These are phyloP conservation scores for Crucibulum laeve DNA, from an alignment of 768 basidiomycete species.

Conservation along the genomic window DNA sequence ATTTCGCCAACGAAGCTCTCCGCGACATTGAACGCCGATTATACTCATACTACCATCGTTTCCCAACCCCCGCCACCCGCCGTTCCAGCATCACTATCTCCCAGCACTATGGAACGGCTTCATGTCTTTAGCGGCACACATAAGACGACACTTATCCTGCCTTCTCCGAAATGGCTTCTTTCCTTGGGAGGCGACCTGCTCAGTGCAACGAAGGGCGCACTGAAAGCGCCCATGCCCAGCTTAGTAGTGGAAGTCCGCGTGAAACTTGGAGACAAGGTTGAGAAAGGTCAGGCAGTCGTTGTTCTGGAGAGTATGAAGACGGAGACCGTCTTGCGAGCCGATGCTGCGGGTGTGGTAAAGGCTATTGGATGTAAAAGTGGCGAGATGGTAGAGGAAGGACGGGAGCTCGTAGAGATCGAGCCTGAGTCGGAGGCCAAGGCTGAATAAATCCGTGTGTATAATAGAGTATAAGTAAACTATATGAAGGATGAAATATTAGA, in stretches of 20 bases:
- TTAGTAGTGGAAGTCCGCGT: conserved; percentile 88
- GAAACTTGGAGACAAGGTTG: conserved; percentile 69
- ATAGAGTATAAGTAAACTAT: neutral
- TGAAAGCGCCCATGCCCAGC: conserved; percentile 91
- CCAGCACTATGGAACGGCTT: conserved; percentile 64
- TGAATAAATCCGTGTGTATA: neutral
- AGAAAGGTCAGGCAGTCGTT: conserved; percentile 76
- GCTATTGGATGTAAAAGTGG: conserved; percentile 76
- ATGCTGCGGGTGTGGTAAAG: conserved; percentile 63
- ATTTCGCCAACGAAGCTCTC: conserved; percentile 47
- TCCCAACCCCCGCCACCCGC: conserved; percentile 57
- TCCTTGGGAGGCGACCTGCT: conserved; percentile 60
- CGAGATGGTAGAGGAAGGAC: conserved; percentile 89
- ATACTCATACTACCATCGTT: conserved; percentile 63
- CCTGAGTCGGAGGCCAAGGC: conserved; percentile 19
- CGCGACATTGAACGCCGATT: conserved; percentile 47
- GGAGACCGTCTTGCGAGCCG: conserved; percentile 80
- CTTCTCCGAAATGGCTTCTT: conserved; percentile 67
- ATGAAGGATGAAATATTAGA: neutral
- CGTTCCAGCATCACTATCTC: conserved; percentile 48
- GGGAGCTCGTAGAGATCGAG: conserved; percentile 70
- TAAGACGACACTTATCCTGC: conserved; percentile 64
- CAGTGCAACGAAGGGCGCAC: conserved; percentile 52
- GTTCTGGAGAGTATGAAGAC: conserved; percentile 98
- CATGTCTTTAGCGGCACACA: conserved; percentile 67